Evolutionary conservation across 2,329 filamentous ascomycete genomes (phyloP).

Genomic region (Xylaria sp.): DNA sequence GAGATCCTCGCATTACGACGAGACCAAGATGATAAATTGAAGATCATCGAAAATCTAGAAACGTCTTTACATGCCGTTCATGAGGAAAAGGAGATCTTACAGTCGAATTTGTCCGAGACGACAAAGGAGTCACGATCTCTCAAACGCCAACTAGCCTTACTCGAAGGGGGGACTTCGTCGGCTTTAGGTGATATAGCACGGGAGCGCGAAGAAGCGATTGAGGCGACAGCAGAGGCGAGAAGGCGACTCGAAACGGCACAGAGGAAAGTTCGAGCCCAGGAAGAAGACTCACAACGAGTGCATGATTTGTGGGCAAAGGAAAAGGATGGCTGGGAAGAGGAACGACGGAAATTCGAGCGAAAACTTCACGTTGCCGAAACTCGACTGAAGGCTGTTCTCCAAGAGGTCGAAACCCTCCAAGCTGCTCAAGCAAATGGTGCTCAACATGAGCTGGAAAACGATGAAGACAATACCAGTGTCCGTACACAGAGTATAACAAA

Average conservation of each 20-base stretch:
- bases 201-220: constrained; percentile 86
- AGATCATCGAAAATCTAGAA: constrained; percentile 87
- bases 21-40: constrained; percentile 90
- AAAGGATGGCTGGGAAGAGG: constrained; percentile 84
- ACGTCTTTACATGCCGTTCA: constrained; percentile 74
- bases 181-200: constrained; percentile 84
- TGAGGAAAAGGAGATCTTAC: constrained; percentile 78
- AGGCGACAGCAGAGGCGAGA: constrained; percentile 75
- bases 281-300: constrained; percentile 82
- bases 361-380: constrained; percentile 91
- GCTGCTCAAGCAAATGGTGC: constrained; percentile 58
- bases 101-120: constrained; percentile 68
- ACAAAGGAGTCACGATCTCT: constrained; percentile 81
- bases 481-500: constrained; percentile 78
- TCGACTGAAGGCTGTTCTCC: constrained; percentile 82
- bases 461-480: constrained; percentile 77
- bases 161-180: constrained; percentile 89
- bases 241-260: constrained; percentile 81
- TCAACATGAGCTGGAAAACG: constrained; percentile 59
- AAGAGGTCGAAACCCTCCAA: constrained; percentile 82
- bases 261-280: constrained; percentile 79
- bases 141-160: constrained; percentile 84
- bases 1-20: constrained; percentile 89
- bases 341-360: constrained; percentile 82
- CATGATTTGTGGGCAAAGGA: constrained; percentile 87